Conservation (phyloP, 1,284 basidiomycete genomes). For the Cutaneotrichosporon mucoides region DNA sequence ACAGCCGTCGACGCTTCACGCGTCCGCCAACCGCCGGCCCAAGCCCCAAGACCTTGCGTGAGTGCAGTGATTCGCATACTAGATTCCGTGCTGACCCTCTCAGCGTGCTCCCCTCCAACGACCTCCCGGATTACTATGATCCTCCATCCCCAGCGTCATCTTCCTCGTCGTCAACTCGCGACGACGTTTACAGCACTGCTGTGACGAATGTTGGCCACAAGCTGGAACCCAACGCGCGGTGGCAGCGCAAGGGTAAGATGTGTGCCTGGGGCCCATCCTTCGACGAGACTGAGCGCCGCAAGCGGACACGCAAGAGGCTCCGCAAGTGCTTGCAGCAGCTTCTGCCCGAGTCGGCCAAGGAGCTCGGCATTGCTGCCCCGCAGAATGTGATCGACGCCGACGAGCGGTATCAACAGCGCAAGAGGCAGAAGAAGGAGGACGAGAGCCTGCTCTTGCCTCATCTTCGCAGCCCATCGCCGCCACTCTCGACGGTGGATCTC, state of each 20-base stretch:
- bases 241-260: constrained; percentile 46
- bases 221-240: constrained; percentile 37
- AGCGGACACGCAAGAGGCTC: constrained; percentile 35
- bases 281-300: constrained; percentile 33
- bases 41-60: background rate
- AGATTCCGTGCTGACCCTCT: background rate
- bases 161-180: constrained; percentile 18
- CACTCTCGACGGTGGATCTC: constrained; percentile 37
- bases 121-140: constrained; percentile 36
- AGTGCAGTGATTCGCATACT: too few relatives aligned
- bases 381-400: constrained; percentile 34
- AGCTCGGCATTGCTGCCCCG: constrained; percentile 32
- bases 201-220: constrained; percentile 46
- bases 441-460: constrained; percentile 38
- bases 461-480: constrained; percentile 43
- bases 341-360: constrained; percentile 39
- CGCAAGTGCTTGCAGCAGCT: constrained; percentile 37
- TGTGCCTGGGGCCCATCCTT: constrained; percentile 46
- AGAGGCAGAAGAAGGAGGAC: constrained; percentile 31
- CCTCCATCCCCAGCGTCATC: constrained; percentile 28
- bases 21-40: background rate
- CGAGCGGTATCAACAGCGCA: constrained; percentile 19
- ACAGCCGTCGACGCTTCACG: background rate
- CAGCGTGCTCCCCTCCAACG: constrained; percentile 37
- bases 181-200: constrained; percentile 23